These are phyloP conservation scores for Leccinum ochraceum DNA, from an alignment of 768 basidiomycete genomes.

Conservation along the genomic window DNA sequence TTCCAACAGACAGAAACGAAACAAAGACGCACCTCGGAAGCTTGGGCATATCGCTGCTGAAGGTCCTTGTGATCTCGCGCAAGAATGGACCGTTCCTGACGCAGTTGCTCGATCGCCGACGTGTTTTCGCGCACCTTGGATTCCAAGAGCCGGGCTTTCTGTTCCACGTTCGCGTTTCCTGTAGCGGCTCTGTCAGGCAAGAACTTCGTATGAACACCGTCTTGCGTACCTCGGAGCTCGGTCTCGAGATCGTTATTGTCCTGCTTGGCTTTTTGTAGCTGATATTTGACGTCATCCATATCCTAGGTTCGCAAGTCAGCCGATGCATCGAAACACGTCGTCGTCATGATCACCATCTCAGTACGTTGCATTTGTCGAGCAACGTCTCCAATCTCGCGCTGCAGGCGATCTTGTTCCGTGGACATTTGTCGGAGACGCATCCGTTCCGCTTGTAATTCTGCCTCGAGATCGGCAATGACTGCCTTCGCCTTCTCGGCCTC, in stretches of 20 bases:
- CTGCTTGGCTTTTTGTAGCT: conserved; percentile 68
- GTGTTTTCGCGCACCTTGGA: conserved; percentile 67
- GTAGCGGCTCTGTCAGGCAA: conserved; percentile 2
- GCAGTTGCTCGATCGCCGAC: conserved; percentile 69
- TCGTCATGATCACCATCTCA: conserved; percentile 52
- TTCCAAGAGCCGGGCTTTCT: conserved; percentile 71
- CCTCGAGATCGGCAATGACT: conserved; percentile 68
- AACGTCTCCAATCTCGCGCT: conserved; percentile 67
- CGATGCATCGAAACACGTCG: neutral
- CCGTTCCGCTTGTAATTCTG: conserved; percentile 70
- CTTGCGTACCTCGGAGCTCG: conserved; percentile 64
- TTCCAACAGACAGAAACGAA: neutral
- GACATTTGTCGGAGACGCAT: conserved; percentile 60
- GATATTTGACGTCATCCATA: conserved; percentile 73
- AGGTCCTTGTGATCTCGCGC: conserved; percentile 58
- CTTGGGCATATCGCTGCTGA: neutral
- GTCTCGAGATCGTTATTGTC: conserved; percentile 73
- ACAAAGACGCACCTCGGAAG: neutral
- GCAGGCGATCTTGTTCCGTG: conserved; percentile 60
- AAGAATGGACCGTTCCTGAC: conserved; percentile 74
- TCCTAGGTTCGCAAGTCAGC: conserved; percentile 48
- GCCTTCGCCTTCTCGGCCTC: conserved; percentile 70
- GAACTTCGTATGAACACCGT: neutral
- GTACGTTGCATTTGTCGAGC: conserved; percentile 65
- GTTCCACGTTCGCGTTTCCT: conserved; percentile 71